These are phyloP conservation scores for Teunomyces tritomae DNA, from an alignment of 805 yeast species.

Conservation along the genomic window DNA sequence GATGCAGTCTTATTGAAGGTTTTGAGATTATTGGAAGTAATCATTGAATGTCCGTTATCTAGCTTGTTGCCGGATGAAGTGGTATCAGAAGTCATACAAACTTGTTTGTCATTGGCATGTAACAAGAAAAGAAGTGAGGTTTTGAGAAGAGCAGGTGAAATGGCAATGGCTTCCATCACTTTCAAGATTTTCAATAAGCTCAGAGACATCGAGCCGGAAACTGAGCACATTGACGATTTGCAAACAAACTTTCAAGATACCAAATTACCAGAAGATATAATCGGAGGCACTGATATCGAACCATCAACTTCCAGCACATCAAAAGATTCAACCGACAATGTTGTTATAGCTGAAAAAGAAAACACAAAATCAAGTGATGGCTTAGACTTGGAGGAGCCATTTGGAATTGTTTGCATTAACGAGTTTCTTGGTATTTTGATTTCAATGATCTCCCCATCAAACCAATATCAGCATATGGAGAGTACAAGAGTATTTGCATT, in stretches of 20 bases:
- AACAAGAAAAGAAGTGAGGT: conserved; percentile 90
- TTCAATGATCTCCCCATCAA: conserved; percentile 77
- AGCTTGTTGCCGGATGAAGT: conserved; percentile 73
- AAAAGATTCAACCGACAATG: not conserved
- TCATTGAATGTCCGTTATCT: conserved; percentile 65
- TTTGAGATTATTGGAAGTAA: conserved; percentile 63
- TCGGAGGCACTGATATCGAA: conserved; percentile 45
- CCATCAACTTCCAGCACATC: conserved; percentile 15
- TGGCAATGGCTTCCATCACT: conserved; percentile 70
- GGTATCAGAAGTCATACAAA: conserved; percentile 84
- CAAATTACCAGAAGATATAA: conserved; percentile 56
- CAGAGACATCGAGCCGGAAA: conserved; percentile 49
- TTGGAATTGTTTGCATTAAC: conserved; percentile 71
- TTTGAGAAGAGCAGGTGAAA: conserved; percentile 83
- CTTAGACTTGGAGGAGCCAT: conserved; percentile 43
- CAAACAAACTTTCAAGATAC: conserved; percentile 48
- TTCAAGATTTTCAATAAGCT: conserved; percentile 64
- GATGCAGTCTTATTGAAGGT: conserved; percentile 88
- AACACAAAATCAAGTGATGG: not conserved
- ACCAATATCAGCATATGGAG: conserved; percentile 83
- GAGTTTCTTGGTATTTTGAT: conserved; percentile 75
- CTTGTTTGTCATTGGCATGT: conserved; percentile 87
- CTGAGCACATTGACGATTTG: conserved; percentile 35
- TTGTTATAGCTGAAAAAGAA: conserved; percentile 6
- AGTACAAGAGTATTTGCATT: conserved; percentile 82